These are phyloP conservation scores for Acorus calamus DNA, from an alignment of 106 monocot species.

Conservation along the genomic window DNA sequence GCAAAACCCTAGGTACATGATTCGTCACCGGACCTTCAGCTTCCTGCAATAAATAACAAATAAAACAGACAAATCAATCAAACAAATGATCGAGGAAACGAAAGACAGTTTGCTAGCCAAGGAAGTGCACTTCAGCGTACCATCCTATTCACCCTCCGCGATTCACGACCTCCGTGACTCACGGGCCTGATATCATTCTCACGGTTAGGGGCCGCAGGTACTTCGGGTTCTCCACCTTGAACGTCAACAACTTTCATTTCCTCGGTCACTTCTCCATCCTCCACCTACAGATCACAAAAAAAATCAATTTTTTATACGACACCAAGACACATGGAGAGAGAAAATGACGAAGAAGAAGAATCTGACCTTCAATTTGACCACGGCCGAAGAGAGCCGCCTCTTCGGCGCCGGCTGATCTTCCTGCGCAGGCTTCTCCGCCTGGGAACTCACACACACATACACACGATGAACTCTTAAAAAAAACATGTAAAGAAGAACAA, in stretches of 20 bases:
- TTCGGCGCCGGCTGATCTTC: conserved; percentile 71
- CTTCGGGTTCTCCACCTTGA: conserved; percentile 14
- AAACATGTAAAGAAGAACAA: neutral
- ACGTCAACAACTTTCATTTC: conserved; percentile 6
- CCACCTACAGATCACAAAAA: conserved; percentile 32
- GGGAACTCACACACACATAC: conserved; percentile 2
- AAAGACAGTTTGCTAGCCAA: too few relatives aligned
- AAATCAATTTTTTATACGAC: too few relatives aligned
- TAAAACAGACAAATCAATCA: neutral
- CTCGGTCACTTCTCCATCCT: conserved; percentile 36
- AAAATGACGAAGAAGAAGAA: neutral
- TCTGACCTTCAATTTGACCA: conserved; percentile 48
- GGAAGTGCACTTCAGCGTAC: conserved; percentile 17
- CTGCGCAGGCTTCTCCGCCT: conserved; percentile 28
- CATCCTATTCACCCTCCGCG: conserved; percentile 28
- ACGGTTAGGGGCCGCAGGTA: too few relatives aligned
- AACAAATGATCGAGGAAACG: neutral
- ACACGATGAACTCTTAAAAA: conserved; percentile 1
- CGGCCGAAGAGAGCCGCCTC: conserved; percentile 67
- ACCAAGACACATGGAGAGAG: neutral
- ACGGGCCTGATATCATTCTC: too few relatives aligned
- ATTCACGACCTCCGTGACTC: conserved; percentile 35
- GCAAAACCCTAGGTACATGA: conserved; percentile 54
- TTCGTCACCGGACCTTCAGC: conserved; percentile 54
- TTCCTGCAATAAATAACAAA: conserved; percentile 33